phyloP scores from a whole-genome alignment of 176 grass and related monocot genomes.

The Avena eriantha region DNA sequence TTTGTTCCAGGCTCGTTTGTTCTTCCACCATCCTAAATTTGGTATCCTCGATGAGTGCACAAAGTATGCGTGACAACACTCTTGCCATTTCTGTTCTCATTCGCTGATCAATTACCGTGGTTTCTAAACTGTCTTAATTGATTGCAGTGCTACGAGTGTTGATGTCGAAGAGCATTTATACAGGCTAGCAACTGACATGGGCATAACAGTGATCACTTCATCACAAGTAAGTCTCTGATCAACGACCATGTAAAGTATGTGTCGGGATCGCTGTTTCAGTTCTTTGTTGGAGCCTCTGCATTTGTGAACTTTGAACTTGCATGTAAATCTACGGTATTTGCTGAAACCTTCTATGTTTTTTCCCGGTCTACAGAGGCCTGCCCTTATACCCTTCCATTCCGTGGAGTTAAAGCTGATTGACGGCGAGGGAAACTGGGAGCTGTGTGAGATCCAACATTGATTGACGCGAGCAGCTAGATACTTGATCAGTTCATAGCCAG shows the following conservation, averaged over 20 bases:
- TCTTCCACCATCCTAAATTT: slow-evolving; percentile 93
- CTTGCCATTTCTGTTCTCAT: slow-evolving; percentile 24
- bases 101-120: slow-evolving; percentile 2
- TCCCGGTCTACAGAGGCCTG: slow-evolving; percentile 67
- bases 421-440: slow-evolving; percentile 92
- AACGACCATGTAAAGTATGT: too few relatives aligned
- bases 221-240: slow-evolving; percentile 70
- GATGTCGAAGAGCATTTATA: slow-evolving; percentile 99
- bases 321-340: too few relatives aligned
- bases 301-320: not conserved
- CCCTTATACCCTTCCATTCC: slow-evolving; percentile 90
- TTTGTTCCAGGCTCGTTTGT: slow-evolving; percentile 85
- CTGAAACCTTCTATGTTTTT: slow-evolving; percentile 25
- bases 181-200: slow-evolving; percentile 86
- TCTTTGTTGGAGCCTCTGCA: not conserved
- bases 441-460: slow-evolving; percentile 75
- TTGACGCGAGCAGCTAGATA: too few relatives aligned
- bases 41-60: slow-evolving; percentile 95
- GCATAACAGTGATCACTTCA: slow-evolving; percentile 94
- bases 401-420: slow-evolving; percentile 95
- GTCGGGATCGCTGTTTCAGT: not conserved
- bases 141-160: slow-evolving; percentile 88
- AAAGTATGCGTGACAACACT: slow-evolving; percentile 53
- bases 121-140: slow-evolving; percentile 32
- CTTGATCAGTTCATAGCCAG: too few relatives aligned